A percentile compares a stretch with the other conserved stretches of the same genome.
phyloP scores from a whole-genome alignment of 768 basidiomycete species.

The Hygrocybe punicea region DNA sequence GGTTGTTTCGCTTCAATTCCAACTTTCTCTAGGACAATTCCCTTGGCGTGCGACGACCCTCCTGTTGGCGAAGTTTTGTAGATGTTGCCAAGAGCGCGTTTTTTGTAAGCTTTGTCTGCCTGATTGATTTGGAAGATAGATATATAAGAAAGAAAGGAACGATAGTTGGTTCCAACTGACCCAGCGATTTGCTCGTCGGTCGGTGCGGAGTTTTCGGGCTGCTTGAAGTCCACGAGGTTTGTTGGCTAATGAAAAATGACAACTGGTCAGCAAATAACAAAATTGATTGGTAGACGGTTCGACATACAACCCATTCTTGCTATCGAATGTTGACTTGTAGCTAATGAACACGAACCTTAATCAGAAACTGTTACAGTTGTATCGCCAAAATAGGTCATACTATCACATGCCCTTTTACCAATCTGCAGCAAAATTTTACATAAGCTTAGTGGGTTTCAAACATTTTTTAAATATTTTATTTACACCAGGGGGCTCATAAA shows the following conservation, averaged over 20 bases:
- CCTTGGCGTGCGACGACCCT: slow-evolving; percentile 99
- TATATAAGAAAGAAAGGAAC: background rate
- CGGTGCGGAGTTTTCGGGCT: slow-evolving; percentile 94
- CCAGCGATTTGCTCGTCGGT: slow-evolving; percentile 96
- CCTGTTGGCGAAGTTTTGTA: slow-evolving; percentile 99
- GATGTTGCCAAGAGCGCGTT: slow-evolving; percentile 97
- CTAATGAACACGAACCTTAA: background rate
- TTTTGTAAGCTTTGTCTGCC: slow-evolving; percentile 99
- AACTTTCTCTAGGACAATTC: slow-evolving; percentile 99
- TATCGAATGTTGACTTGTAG: background rate
- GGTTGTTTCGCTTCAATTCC: slow-evolving; percentile 99
- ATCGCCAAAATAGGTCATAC: too few species aligned
- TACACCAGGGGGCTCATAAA: too few species aligned
- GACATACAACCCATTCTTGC: slow-evolving; percentile 74
- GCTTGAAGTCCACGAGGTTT: slow-evolving; percentile 99
- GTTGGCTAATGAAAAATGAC: slow-evolving; percentile 65
- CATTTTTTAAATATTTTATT: too few species aligned
- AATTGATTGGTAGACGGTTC: slow-evolving; percentile 16
- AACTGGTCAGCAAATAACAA: slow-evolving; percentile 13
- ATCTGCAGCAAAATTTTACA: too few species aligned
- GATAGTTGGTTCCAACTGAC: slow-evolving; percentile 43
- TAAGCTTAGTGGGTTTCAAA: too few species aligned
- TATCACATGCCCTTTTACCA: too few species aligned
- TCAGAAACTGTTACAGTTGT: background rate
- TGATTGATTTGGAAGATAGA: slow-evolving; percentile 28